phyloP scores from a whole-genome alignment of 2,329 filamentous ascomycete genomes.

The Cladophialophora psammophila region DNA sequence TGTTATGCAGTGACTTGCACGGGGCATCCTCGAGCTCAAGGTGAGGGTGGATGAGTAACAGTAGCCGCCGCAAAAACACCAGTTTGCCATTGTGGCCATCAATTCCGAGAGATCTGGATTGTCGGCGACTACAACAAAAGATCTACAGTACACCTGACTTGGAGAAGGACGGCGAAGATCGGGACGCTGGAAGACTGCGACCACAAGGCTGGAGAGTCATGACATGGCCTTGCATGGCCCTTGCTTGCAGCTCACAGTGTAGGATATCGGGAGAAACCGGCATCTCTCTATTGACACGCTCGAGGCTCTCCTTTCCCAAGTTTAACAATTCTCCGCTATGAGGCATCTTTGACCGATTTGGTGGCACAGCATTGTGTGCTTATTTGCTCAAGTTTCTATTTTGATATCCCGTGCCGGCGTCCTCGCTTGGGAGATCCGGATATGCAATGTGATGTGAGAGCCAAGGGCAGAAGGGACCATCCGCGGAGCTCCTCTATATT shows the following conservation, averaged over 20 bases:
- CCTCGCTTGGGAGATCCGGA: constrained; percentile 18
- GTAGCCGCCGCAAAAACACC: not conserved
- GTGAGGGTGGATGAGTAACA: not conserved
- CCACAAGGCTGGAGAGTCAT: constrained; percentile 1
- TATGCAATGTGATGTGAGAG: constrained; percentile 15
- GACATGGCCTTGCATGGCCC: not conserved
- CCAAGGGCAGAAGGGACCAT: not conserved
- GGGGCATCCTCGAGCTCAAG: not conserved
- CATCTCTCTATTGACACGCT: not conserved
- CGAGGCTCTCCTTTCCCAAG: constrained; percentile 15
- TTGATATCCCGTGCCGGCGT: not conserved
- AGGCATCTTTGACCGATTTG: constrained; percentile 12
- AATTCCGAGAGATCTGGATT: constrained; percentile 3
- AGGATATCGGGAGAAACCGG: constrained; percentile 27
- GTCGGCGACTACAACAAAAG: constrained; percentile 7
- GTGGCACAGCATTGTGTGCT: not conserved
- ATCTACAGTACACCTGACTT: constrained; percentile 18
- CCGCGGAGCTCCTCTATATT: not conserved
- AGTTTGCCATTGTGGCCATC: not conserved
- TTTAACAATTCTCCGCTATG: constrained; percentile 6
- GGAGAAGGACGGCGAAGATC: constrained; percentile 17
- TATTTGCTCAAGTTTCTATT: constrained; percentile 7
- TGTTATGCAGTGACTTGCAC: not conserved
- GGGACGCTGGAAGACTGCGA: constrained; percentile 22
- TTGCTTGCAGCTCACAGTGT: constrained; percentile 3